Evolutionary conservation across 257 asterid species (phyloP).

Genomic region (Rehmannia glutinosa): DNA sequence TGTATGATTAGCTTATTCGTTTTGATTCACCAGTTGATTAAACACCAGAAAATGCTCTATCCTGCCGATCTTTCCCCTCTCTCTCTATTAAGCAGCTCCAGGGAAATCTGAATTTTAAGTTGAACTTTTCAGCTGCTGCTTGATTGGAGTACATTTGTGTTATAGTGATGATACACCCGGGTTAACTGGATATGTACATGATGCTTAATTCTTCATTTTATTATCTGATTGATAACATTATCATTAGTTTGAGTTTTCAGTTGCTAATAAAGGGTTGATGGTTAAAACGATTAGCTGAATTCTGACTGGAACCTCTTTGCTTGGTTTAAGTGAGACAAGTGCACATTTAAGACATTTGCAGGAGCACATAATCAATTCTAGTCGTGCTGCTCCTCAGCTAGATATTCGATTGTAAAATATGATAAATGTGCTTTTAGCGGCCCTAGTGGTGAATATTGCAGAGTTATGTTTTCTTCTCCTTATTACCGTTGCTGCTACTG

Average conservation of each 20-base stretch:
- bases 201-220: not conserved
- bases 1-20: not conserved
- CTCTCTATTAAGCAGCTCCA: not conserved
- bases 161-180: constrained; percentile 7
- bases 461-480: not conserved
- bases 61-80: not conserved
- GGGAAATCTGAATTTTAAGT: not conserved
- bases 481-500: not conserved
- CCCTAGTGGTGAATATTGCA: not conserved
- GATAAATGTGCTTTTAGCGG: not conserved
- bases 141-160: not conserved
- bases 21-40: not conserved
- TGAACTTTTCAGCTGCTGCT: not conserved
- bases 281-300: constrained; percentile 12
- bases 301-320: constrained; percentile 4
- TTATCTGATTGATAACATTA: not conserved
- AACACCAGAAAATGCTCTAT: not conserved
- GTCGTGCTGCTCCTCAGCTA: not conserved
- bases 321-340: constrained; percentile 1
- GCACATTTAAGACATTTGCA: not conserved
- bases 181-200: not conserved
- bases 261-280: not conserved
- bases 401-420: not conserved
- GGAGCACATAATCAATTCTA: not conserved
- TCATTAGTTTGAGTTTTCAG: not conserved